These are phyloP conservation scores for Diospyros lotus DNA, from an alignment of 148 eudicot species.

Conservation along the genomic window DNA sequence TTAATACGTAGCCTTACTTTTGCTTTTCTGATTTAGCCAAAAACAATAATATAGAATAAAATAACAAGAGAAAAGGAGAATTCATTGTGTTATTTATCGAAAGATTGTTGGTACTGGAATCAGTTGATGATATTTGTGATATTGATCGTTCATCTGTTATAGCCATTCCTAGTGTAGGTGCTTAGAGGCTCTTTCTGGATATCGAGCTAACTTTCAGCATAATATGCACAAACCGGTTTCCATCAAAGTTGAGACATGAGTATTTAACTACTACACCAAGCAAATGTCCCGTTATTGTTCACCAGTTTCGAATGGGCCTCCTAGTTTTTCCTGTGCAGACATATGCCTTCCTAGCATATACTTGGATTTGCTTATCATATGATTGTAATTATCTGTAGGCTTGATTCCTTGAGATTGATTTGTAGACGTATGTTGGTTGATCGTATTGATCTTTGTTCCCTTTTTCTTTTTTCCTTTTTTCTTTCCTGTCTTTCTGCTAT, in stretches of 20 bases:
- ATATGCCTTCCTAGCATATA: neutral
- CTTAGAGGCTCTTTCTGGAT: neutral
- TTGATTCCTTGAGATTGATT: neutral
- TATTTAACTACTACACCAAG: neutral
- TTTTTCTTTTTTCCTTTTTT: too few species aligned
- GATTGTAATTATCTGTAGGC: neutral
- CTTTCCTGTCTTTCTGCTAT: neutral
- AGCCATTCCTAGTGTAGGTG: neutral
- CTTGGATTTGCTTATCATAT: neutral
- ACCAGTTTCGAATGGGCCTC: neutral
- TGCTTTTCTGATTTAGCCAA: too few species aligned
- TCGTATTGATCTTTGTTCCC: too few species aligned
- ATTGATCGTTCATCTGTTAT: neutral
- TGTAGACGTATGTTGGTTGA: too few species aligned
- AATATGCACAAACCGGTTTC: neutral
- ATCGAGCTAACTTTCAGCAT: neutral
- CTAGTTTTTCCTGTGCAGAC: neutral
- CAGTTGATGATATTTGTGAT: neutral
- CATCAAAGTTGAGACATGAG: neutral
- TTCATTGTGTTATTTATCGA: too few species aligned
- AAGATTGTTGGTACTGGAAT: too few species aligned
- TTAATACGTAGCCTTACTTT: too few species aligned
- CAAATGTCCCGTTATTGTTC: neutral
- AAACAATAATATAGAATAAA: too few species aligned
- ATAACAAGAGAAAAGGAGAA: too few species aligned